Evolutionary conservation across 305 asterid genomes (phyloP), one percentile per base, ranked within the genome.

Genomic region (Fraxinus angustifolia): DNA sequence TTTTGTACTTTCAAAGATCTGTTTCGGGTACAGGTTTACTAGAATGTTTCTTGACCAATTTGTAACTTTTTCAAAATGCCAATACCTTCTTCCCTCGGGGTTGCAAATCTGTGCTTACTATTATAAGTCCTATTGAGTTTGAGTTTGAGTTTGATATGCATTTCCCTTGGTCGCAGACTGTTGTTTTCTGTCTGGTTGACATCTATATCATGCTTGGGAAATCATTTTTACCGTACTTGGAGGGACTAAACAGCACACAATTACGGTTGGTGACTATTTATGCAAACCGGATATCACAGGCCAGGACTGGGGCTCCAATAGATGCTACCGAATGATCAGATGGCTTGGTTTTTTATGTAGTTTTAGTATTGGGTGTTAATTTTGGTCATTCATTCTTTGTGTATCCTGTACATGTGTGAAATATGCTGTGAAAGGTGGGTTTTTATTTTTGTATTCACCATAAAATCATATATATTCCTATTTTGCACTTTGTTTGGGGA

Each of bases 241-340:
- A 94, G 81, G 98, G 97, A 38, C 93, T 96, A 38, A 96, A 92
- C 78, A 94, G 96, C 86, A 96, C 98, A 2, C 99, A 96, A 82
- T 86, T 94, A 62, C 88, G 98, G 36, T 81, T 96, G 88, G 99
- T 96, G 68, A 96, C 98, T 7, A 94, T 96, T 74, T 96, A 96
- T 48, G 99, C 99, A 1, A 96, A 94, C 90, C 89, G 99, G 85
- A 96, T 96, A 85, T 96, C 99, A 35, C 99, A 96, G 87, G 98
- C 99, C 42, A 90, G 99, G 89, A 93, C 96, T 0, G 98, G 99
- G 67, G 79, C 93, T 10, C 94, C 99, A 7, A 84, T 87, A 35
- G 91, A 86, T 53, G 84, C 86, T 17, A 73, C 78, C 73, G 88
- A 76, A 80, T 56, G 83, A 83, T 74, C 83, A 86, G 80, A 60